These are phyloP conservation scores for Verticillium tricorpus DNA, from an alignment of 2,329 filamentous ascomycete genomes.

Conservation along the genomic window DNA sequence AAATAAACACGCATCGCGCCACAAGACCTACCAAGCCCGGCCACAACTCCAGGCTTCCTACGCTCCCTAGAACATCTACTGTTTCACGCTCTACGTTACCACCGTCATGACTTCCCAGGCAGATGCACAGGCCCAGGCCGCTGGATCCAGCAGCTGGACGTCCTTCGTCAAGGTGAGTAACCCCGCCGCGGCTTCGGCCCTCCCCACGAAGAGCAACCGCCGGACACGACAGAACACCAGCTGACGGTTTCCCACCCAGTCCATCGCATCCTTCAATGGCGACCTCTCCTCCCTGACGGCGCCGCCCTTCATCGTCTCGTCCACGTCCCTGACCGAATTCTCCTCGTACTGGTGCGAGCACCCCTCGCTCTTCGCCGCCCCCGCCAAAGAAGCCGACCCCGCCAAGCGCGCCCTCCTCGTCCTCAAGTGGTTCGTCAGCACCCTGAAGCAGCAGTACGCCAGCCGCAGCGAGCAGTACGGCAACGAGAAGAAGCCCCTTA, in stretches of 20 bases:
- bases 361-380: constrained; percentile 73
- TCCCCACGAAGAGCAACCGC: neutral
- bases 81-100: neutral
- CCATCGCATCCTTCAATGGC: constrained; percentile 77
- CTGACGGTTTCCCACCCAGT: constrained; percentile 39
- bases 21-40: neutral
- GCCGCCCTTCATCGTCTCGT: constrained; percentile 77
- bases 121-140: neutral
- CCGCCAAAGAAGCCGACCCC: constrained; percentile 72
- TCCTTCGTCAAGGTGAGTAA: constrained; percentile 4
- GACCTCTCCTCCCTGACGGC: constrained; percentile 77
- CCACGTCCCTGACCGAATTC: constrained; percentile 74
- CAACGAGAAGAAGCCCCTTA: constrained; percentile 96
- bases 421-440: constrained; percentile 94
- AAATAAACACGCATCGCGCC: neutral
- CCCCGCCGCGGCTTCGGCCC: neutral
- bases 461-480: constrained; percentile 72
- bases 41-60: neutral
- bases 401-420: constrained; percentile 80
- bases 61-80: neutral
- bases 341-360: constrained; percentile 81
- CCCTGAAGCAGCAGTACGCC: constrained; percentile 80
- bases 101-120: neutral
- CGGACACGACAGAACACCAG: neutral
- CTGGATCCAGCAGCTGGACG: constrained; percentile 1